phyloP scores from a whole-genome alignment of 768 basidiomycete species.

The Phaeotremella fagi region DNA sequence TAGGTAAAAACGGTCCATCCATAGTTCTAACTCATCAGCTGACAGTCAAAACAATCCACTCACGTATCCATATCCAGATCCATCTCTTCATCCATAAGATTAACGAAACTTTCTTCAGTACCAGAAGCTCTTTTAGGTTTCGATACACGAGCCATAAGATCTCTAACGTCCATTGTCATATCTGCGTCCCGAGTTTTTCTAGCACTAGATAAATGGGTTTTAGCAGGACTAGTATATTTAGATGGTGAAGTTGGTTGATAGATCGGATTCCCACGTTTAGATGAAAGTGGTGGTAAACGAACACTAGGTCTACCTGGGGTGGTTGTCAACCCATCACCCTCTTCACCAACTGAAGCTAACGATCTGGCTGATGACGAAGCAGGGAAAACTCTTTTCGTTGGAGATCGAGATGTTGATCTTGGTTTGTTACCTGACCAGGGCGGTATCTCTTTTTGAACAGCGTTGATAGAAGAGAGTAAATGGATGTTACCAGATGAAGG shows the following conservation, averaged over 20 bases:
- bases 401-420: not conserved
- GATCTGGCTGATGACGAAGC: conserved; percentile 24
- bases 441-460: conserved; percentile 5
- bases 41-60: not conserved
- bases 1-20: not conserved
- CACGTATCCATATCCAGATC: conserved; percentile 1
- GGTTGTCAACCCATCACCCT: conserved; percentile 10
- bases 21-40: too few species aligned
- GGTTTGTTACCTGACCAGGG: conserved; percentile 13
- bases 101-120: conserved; percentile 39
- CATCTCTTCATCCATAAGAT: conserved; percentile 24
- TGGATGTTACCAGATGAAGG: not conserved
- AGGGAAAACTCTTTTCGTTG: conserved; percentile 20
- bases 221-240: not conserved
- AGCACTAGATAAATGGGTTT: not conserved
- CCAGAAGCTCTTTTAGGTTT: conserved; percentile 29
- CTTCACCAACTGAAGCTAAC: conserved; percentile 21
- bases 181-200: conserved; percentile 6
- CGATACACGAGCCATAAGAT: conserved; percentile 26
- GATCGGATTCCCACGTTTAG: conserved; percentile 5
- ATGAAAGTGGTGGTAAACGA: conserved; percentile 6
- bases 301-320: conserved; percentile 19
- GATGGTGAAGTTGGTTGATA: not conserved
- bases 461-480: conserved; percentile 8
- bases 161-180: conserved; percentile 29